Base-by-base conservation (phyloP, 164 flowering plant genomes). In the Aristolochia contorta region DNA sequence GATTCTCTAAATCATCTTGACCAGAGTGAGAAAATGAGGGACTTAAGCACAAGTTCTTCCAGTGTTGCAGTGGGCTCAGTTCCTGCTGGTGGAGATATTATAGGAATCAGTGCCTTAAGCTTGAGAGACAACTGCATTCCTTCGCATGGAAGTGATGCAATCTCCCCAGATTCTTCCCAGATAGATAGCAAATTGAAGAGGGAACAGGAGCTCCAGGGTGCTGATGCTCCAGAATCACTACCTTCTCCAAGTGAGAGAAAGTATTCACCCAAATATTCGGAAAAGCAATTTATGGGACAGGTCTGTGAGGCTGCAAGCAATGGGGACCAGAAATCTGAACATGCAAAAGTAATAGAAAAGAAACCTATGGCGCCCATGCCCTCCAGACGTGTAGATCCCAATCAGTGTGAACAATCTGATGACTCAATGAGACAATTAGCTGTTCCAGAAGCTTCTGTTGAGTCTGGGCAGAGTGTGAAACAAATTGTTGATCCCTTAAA, bases 401-500 rank as follows among this genome's bases (percentile, higher is more conserved):
- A 51, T 70, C 72, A 43, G 59, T 45, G 50, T 19, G 69, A 67
- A 54, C 68, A 52, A 51, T 49, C 58, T 41, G 76, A 71, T 16
- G 67, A 70, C 30, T 61, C 72, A 27, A 74, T 70, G 50, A 67
- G 69, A 48, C 59, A 75, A 21, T n/a, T 60, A 22, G 50, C 45
- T 15, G 51, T 73, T 55, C 69, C 73, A 24, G 77, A 68, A 61
- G 55, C 56, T 71, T 72, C 74, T 64, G 61, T 65, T 37, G 85
- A 81, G 60, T 46, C 72, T 37, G 80, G 78, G 62, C 54, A 63
- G 55, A 71, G 51, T 33, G 55, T 69, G 21, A 78, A 48, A 59
- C 19, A 51, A 59, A 62, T 65, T 58, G 79, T 73, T 60, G 82
- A 80, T 62, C 61, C 66, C 56, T 53, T 65, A 50, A 77, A 67